Percentiles rank a stretch among this genome's conserved stretches.
Conservation (phyloP, 2,329 filamentous ascomycete genomes). For the Teratosphaeriaceae sp. region DNA sequence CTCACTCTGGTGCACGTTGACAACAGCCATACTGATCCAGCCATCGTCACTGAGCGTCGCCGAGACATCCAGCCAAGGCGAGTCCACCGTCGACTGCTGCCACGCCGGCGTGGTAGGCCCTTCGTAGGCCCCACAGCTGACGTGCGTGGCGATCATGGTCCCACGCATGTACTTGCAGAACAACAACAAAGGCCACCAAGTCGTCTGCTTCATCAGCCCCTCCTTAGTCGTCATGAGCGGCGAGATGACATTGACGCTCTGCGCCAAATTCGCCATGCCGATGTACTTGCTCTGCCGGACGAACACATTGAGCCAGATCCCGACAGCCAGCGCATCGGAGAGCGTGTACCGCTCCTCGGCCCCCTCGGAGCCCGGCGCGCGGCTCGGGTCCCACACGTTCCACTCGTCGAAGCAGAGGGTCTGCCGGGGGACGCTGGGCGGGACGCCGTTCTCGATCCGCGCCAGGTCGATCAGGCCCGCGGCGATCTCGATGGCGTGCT, state of each 20-base stretch:
- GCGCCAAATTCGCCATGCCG: constrained; percentile 73
- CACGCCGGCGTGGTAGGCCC: constrained; percentile 61
- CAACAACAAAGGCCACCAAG: constrained; percentile 66
- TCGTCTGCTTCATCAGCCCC: constrained; percentile 63
- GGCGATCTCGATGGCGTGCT: constrained; percentile 66
- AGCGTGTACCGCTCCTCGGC: constrained; percentile 70
- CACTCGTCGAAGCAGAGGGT: constrained; percentile 80
- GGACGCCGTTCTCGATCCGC: constrained; percentile 59
- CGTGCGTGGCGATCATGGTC: constrained; percentile 58
- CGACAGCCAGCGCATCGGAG: constrained; percentile 68
- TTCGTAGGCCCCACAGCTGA: constrained; percentile 56
- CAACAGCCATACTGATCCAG: constrained; percentile 59
- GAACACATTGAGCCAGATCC: constrained; percentile 70
- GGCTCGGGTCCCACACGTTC: constrained; percentile 73
- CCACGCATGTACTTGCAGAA: constrained; percentile 70
- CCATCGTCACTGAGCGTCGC: constrained; percentile 55
- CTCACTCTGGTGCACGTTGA: constrained; percentile 59
- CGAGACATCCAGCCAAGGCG: constrained; percentile 64
- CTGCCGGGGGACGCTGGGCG: constrained; percentile 52
- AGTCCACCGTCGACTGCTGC: constrained; percentile 59
- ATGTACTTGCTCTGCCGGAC: constrained; percentile 63
- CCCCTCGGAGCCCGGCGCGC: constrained; percentile 63
- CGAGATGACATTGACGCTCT: constrained; percentile 70
- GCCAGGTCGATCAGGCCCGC: constrained; percentile 65
- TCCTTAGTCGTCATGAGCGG: constrained; percentile 64